Evolutionary conservation across 257 asterid species (phyloP).

Genomic region (Solanum rostratum): DNA sequence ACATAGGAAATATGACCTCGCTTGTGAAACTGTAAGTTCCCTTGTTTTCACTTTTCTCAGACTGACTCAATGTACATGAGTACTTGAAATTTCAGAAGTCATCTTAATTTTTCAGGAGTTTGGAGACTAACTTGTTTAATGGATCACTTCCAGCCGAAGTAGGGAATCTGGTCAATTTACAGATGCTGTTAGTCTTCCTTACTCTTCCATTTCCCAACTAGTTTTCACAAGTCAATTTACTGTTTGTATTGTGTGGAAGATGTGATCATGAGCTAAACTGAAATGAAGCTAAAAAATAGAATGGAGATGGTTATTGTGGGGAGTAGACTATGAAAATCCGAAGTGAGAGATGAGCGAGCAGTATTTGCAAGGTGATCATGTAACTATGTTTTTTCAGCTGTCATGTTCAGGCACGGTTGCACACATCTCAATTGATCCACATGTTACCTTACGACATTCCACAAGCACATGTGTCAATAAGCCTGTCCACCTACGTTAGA

Average conservation of each 20-base stretch:
- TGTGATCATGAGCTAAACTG: background rate
- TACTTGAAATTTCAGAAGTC: conserved; percentile 3
- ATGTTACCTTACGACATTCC: background rate
- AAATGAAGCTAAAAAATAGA: background rate
- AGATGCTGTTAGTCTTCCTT: conserved; percentile 23
- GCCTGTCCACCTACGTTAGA: background rate
- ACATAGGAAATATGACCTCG: conserved; percentile 41
- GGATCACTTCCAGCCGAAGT: conserved; percentile 49
- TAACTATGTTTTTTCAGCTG: background rate
- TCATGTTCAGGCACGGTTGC: background rate
- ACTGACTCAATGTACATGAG: background rate
- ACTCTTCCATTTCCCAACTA: background rate
- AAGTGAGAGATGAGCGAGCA: background rate
- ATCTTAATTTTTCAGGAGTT: conserved; percentile 32
- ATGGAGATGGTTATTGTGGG: background rate
- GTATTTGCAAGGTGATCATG: background rate
- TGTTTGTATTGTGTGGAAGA: background rate
- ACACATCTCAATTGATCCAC: background rate
- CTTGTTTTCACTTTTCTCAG: background rate
- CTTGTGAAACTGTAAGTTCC: conserved; percentile 23
- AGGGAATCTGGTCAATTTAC: conserved; percentile 45
- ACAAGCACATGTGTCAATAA: background rate
- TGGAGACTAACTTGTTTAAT: conserved; percentile 44
- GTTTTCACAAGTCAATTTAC: background rate
- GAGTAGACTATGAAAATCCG: background rate